Percentiles rank a stretch among this genome's conserved stretches.
Evolutionary conservation across 2,329 filamentous ascomycete genomes (phyloP).

Genomic region (Aspergillus niger): DNA sequence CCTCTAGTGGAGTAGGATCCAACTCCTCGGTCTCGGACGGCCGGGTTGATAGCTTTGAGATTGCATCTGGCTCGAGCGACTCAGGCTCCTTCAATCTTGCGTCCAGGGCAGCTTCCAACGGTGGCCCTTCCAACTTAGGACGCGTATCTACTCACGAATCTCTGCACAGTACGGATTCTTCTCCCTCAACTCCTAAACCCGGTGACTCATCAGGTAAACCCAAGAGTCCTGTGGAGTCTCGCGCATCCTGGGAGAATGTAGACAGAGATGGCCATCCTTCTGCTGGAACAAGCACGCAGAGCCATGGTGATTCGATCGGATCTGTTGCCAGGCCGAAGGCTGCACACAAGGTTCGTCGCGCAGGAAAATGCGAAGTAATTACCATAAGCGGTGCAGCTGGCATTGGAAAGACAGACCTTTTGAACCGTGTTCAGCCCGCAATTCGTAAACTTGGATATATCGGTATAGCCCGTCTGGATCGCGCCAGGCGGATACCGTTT

Average conservation of each 20-base stretch:
- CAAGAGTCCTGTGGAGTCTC: slow-evolving; percentile 42
- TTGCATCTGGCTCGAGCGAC: slow-evolving; percentile 58
- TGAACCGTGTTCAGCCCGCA: slow-evolving; percentile 59
- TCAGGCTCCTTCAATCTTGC: slow-evolving; percentile 50
- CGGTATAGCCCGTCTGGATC: slow-evolving; percentile 62
- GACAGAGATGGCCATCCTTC: slow-evolving; percentile 44
- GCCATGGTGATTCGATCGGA: slow-evolving; percentile 35
- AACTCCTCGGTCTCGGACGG: slow-evolving; percentile 56
- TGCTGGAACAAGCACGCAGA: slow-evolving; percentile 30
- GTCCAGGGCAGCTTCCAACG: slow-evolving; percentile 42
- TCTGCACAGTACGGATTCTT: slow-evolving; percentile 37
- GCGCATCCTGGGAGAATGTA: slow-evolving; percentile 36
- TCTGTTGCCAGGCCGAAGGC: slow-evolving; percentile 42
- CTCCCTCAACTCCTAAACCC: slow-evolving; percentile 35
- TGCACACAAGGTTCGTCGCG: slow-evolving; percentile 52
- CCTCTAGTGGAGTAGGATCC: slow-evolving; percentile 52
- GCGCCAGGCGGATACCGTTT: slow-evolving; percentile 60
- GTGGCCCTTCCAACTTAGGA: slow-evolving; percentile 30
- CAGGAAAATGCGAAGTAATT: slow-evolving; percentile 62
- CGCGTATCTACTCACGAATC: slow-evolving; percentile 40
- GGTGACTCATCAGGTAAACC: slow-evolving; percentile 29
- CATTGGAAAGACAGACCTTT: slow-evolving; percentile 61
- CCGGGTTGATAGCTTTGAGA: slow-evolving; percentile 50
- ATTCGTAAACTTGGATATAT: slow-evolving; percentile 63
- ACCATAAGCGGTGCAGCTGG: slow-evolving; percentile 60